Evolutionary conservation across 2,329 filamentous ascomycete species (phyloP), one percentile per base, ranked within the genome.

Genomic region (Beauveria scarabaeidicola): DNA sequence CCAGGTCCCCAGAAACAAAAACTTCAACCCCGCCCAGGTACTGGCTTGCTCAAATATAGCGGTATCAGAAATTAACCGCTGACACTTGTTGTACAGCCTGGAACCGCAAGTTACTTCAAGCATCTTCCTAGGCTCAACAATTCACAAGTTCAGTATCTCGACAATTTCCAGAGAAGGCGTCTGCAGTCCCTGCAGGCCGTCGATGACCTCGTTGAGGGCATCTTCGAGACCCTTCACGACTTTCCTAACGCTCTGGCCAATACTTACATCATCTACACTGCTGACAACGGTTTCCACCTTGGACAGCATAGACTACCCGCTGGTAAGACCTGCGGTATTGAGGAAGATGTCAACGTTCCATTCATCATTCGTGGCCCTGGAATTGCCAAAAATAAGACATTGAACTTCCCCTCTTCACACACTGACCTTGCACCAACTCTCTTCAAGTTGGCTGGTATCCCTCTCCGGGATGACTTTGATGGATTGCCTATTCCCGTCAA

Each of bases 21-120:
- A 86, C 65, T 90, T 90, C 73, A 90, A 90, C 66, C 85, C 86
- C 0, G 65, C 66, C 11, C 61, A 63, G n/a, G 60, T 58, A 58
- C n/a, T 44, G 9, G 1, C 15, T 48, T 27, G 1, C 17, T 15
- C 6, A 41, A 7, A 27, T 47, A 19, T 13, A 7, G 36, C 32
- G 15, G 36, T 2, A 29, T 13, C 2, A 3, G 2, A 44, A 9
- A 17, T 7, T 17, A 6, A 13, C 55, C 29, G 52, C 51, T 52
- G 19, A 41, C 29, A 25, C 10, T 17, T 17, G 7, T 2, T 4
- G 44, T 17, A 11, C 41, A 61, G 60, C 63, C 74, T 0, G 72
- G 72, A 2, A 75, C 74, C 2, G 78, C 73, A 4, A 74, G 72
- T 40, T 81, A 78, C 77, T 68, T 81, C 43, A 67, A 68, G 3